Evolutionary conservation across 371 early-diverging fungal species (phyloP), one percentile per base, ranked within the genome.

Genomic region (Mortierella sp.): DNA sequence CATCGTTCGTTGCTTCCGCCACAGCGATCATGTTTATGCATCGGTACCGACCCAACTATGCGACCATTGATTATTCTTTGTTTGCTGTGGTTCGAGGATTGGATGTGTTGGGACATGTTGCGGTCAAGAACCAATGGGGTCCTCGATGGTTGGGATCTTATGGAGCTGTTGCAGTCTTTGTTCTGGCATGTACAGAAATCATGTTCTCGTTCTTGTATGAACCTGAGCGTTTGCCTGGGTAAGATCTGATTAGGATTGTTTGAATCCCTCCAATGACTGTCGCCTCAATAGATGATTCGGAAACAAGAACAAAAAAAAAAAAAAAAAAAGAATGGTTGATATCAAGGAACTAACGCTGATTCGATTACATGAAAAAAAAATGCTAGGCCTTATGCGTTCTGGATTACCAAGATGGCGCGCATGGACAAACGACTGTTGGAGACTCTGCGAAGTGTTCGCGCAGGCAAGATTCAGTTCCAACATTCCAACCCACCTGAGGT

Each of bases 171-270:
- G 68, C 75, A 19, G 86, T 89, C 11, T 89, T 91, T 69, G 82
- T 87, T 43, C 15, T 86, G 29, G 83, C 86, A 7, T 86, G 86
- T 57, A 84, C 89, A 21, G 88, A 90, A 68, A 90, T 90, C 61
- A 89, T 91, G 84, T 89, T 82, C 59, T 84, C 88, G 7, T 91
- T 89, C 90, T 71, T 91, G 51, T 90, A 84, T 69, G 87, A 80
- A 29, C 87, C 88, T 0, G 43, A 75, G 23, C 72, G 87, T n/a
- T 48, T 88, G 50, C 89, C 89, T 66, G 86, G 83, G 88, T 88
- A 82, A 77, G 73, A 53, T 19, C 9, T 37, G 37, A 37, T 37
- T 37, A 5, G 37, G 37, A 37, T 9, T 5, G 9, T 37, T 37
- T 3, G 9, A n/a, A n/a, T n/a, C n/a, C n/a, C 37, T 37, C 37